Conservation (phyloP, 2,329 filamentous ascomycete species). For the Colletotrichum liriopes region DNA sequence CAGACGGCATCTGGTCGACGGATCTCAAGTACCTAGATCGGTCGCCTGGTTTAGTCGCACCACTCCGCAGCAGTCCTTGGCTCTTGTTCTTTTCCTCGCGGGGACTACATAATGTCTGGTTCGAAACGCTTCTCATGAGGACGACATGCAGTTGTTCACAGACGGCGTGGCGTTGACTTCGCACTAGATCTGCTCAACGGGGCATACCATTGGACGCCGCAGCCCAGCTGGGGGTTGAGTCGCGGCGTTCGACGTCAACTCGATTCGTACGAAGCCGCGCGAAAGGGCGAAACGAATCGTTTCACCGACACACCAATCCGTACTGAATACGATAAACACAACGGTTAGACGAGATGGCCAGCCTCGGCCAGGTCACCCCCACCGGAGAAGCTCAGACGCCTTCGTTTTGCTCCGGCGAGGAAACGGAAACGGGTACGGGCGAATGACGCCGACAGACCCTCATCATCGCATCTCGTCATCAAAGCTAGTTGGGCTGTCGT, state of each 20-base stretch:
- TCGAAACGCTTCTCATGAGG: not conserved
- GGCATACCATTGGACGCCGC: not conserved
- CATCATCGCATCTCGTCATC: not conserved
- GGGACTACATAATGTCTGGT: not conserved
- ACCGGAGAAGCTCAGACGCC: not conserved
- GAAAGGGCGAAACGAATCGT: not conserved
- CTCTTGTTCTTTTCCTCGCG: too few species aligned
- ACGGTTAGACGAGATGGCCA: not conserved
- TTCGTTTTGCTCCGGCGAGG: not conserved
- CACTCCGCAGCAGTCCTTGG: not conserved
- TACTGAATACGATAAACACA: not conserved
- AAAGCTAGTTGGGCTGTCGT: not conserved
- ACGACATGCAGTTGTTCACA: not conserved
- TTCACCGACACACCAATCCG: not conserved
- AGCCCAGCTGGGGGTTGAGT: not conserved
- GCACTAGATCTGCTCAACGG: not conserved
- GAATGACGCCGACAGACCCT: conserved; percentile 1
- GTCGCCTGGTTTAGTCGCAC: not conserved
- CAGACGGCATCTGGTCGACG: not conserved
- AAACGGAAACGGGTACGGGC: conserved; percentile 5
- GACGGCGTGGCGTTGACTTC: not conserved
- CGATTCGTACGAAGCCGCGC: not conserved
- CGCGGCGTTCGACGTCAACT: not conserved
- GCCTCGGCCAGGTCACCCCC: not conserved
- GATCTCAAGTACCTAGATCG: not conserved